Base-by-base conservation (phyloP, 352 stramenopile genomes). In the Porosira glacialis region DNA sequence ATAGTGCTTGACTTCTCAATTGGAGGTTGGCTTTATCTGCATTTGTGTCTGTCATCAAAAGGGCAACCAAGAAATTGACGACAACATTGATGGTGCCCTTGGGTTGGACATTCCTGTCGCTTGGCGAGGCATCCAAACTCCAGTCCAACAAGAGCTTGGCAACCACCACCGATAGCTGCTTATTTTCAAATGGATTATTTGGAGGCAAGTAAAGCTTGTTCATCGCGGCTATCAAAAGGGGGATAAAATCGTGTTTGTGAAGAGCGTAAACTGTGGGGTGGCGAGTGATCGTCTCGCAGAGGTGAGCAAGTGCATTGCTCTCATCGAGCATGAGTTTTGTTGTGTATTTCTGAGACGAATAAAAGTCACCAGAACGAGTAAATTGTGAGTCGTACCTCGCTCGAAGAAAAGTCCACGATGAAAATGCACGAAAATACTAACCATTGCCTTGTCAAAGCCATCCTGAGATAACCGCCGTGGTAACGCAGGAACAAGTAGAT, bases 341-440 rank as follows among this genome's bases (percentile, higher is more conserved):
- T 24, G 39, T 47, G 39, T 47, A 47, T 19, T 47, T 47, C 15
- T 24, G n/a, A n/a, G n/a, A n/a, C n/a, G n/a, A n/a, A n/a, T n/a
- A n/a, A n/a, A n/a, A n/a, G n/a, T n/a, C n/a, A n/a, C n/a, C n/a
- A n/a, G n/a, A n/a, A n/a, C n/a, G n/a, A n/a, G n/a, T n/a, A n/a
- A n/a, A n/a, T n/a, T n/a, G n/a, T n/a, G n/a, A n/a, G n/a, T n/a
- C n/a, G n/a, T n/a, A n/a, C n/a, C n/a, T n/a, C n/a, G n/a, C n/a
- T n/a, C n/a, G n/a, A n/a, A n/a, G n/a, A n/a, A n/a, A n/a, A n/a
- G n/a, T 89, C 98, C 96, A 86, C 99, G 95, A 60, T 97, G 96
- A 62, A 97, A 94, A 31, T 99, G 94, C 74, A 98, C 97, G 67
- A 96, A 96, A 6, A 95, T 98, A 87, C 93, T 98, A 60, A 98